These are phyloP conservation scores for Myxozyma lipomycoides DNA, from an alignment of 805 yeast species.

Conservation along the genomic window DNA sequence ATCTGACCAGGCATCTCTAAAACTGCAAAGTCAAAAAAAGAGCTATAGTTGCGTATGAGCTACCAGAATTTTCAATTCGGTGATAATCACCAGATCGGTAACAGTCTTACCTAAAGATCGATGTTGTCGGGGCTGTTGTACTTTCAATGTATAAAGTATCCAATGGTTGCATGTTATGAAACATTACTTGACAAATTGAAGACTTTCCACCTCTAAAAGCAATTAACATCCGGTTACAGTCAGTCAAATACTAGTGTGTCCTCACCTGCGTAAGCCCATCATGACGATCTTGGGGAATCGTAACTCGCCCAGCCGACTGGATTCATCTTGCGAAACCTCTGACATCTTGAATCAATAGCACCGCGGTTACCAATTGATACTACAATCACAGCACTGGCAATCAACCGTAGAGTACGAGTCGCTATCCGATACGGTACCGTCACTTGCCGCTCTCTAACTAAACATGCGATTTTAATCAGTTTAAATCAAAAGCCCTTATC, in stretches of 20 bases:
- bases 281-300: constrained; percentile 12
- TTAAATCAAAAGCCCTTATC: too few relatives aligned
- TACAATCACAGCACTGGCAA: too few relatives aligned
- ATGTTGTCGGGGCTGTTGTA: constrained; percentile 43
- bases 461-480: too few relatives aligned
- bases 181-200: constrained; percentile 91
- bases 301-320: neutral
- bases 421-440: too few relatives aligned
- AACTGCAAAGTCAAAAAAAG: constrained; percentile 79
- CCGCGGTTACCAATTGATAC: too few relatives aligned
- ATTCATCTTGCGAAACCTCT: neutral
- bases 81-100: too few relatives aligned
- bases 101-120: constrained; percentile 11
- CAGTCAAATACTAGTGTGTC: neutral
- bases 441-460: too few relatives aligned
- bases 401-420: too few relatives aligned
- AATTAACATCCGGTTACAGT: constrained; percentile 11
- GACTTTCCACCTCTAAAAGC: constrained; percentile 66
- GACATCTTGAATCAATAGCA: neutral
- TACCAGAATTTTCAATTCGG: neutral
- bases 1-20: constrained; percentile 95
- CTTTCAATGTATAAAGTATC: constrained; percentile 88
- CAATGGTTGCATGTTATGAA: constrained; percentile 92
- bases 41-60: constrained; percentile 32
- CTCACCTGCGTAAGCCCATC: constrained; percentile 26